Percentiles rank a stretch among this genome's conserved stretches.
phyloP scores from a whole-genome alignment of 106 monocot genomes.

The Apostasia ramifera region DNA sequence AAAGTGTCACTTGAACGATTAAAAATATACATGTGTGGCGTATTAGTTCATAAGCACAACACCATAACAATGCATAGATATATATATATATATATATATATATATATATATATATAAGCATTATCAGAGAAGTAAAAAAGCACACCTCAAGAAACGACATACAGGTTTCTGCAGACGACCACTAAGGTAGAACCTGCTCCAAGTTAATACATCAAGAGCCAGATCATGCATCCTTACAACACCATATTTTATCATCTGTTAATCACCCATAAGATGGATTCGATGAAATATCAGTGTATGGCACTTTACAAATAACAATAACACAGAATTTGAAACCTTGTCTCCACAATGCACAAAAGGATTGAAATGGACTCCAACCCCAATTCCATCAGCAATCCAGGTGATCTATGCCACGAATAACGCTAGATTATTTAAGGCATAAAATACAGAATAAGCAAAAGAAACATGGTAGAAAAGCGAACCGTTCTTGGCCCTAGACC shows the following conservation, averaged over 20 bases:
- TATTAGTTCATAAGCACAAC: background rate
- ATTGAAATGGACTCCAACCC: conserved; percentile 93
- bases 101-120: background rate
- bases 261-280: background rate
- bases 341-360: conserved; percentile 82
- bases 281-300: background rate
- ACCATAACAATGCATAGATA: background rate
- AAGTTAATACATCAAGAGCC: conserved; percentile 61
- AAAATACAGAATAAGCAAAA: conserved; percentile 3
- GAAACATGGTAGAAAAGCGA: background rate
- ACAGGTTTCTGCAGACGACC: conserved; percentile 99
- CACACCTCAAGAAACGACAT: conserved; percentile 58
- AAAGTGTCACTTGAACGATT: background rate
- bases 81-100: too few species aligned
- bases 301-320: background rate
- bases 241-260: conserved; percentile 92
- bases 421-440: background rate
- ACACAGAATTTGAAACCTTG: conserved; percentile 29
- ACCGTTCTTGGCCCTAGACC: conserved; percentile 66
- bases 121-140: conserved; percentile 13
- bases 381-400: conserved; percentile 42
- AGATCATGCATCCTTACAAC: conserved; percentile 88
- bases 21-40: background rate
- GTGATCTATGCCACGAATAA: too few species aligned
- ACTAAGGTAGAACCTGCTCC: conserved; percentile 80